Evolutionary conservation across 2,329 filamentous ascomycete genomes (phyloP).

Genomic region (Fusarium sp.): DNA sequence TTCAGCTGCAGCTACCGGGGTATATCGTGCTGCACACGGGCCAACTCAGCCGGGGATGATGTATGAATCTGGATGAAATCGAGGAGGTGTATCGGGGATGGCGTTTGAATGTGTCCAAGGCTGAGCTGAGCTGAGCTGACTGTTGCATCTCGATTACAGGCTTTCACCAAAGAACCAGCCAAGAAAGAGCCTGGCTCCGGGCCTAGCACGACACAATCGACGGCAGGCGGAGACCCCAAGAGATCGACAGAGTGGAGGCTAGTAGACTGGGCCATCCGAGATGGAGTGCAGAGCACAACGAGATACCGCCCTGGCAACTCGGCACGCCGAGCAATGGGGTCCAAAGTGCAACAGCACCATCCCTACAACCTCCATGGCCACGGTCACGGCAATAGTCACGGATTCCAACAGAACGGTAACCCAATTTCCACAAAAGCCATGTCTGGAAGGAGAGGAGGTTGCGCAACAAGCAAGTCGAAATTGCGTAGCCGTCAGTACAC

Average conservation of each 20-base stretch:
- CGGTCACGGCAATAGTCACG: constrained; percentile 17
- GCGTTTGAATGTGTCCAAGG: neutral
- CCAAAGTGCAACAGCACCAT: constrained; percentile 25
- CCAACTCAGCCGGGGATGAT: constrained; percentile 13
- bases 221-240: constrained; percentile 54
- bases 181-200: constrained; percentile 43
- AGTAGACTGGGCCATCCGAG: constrained; percentile 69
- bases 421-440: constrained; percentile 45
- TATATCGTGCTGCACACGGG: constrained; percentile 18
- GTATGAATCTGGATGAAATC: neutral
- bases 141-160: constrained; percentile 42
- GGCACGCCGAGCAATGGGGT: constrained; percentile 35
- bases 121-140: constrained; percentile 33
- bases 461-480: constrained; percentile 43
- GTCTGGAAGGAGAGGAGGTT: constrained; percentile 48
- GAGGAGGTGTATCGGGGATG: neutral
- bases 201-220: constrained; percentile 15
- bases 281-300: constrained; percentile 87
- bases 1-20: constrained; percentile 9
- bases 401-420: constrained; percentile 34
- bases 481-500: constrained; percentile 38
- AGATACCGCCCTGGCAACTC: constrained; percentile 68
- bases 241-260: constrained; percentile 81
- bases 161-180: constrained; percentile 53
- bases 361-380: constrained; percentile 14